These are phyloP conservation scores for Excoecaria cochinchinensis DNA, from an alignment of 345 rosid species.

Conservation along the genomic window DNA sequence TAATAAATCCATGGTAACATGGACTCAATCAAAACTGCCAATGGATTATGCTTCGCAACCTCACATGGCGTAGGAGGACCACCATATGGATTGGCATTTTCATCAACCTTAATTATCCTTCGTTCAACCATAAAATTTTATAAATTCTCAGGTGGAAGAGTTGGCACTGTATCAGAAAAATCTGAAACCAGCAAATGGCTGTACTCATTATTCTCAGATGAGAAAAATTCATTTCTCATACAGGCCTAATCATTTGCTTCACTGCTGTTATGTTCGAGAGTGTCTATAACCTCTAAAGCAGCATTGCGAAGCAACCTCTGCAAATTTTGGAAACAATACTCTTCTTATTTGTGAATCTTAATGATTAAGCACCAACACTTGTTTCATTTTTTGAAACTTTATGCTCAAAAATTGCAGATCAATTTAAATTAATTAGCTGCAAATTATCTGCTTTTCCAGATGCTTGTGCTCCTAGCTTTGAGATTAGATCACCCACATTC, in stretches of 20 bases:
- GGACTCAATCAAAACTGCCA: slow-evolving; percentile 69
- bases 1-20: slow-evolving; percentile 75
- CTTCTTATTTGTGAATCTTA: slow-evolving; percentile 27
- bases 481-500: slow-evolving; percentile 37
- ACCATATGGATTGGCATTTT: slow-evolving; percentile 35
- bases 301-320: slow-evolving; percentile 51
- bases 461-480: slow-evolving; percentile 25
- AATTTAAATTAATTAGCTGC: slow-evolving; percentile 36
- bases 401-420: slow-evolving; percentile 29
- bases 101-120: slow-evolving; percentile 42
- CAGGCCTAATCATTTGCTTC: slow-evolving; percentile 77
- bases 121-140: slow-evolving; percentile 74
- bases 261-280: slow-evolving; percentile 46
- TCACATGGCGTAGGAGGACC: slow-evolving; percentile 42
- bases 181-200: slow-evolving; percentile 67
- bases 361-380: slow-evolving; percentile 14
- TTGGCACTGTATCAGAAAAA: slow-evolving; percentile 66
- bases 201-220: slow-evolving; percentile 73
- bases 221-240: slow-evolving; percentile 74
- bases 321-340: slow-evolving; percentile 41
- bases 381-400: slow-evolving; percentile 26
- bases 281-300: slow-evolving; percentile 52
- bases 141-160: slow-evolving; percentile 78
- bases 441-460: slow-evolving; percentile 39
- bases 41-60: slow-evolving; percentile 53